A percentile compares a stretch with the other conserved stretches of the same genome.
Conservation (phyloP, 805 yeast genomes). For the Starmerella bombicola region DNA sequence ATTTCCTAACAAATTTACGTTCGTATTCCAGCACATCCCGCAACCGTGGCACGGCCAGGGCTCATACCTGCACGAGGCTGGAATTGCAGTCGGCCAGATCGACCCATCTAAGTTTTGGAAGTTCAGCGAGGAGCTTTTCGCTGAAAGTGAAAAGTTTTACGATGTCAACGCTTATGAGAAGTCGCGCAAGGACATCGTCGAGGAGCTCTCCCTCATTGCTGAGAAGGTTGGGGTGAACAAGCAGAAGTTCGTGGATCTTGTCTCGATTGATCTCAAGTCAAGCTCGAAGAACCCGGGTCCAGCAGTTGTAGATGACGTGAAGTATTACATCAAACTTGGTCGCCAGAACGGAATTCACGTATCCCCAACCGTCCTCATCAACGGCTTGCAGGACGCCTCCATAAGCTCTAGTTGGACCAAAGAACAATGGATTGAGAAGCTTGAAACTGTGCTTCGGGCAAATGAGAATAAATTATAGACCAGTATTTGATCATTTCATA, state of each 20-base stretch:
- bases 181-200: slow-evolving; percentile 45
- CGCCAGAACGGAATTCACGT: slow-evolving; percentile 72
- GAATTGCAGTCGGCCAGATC: slow-evolving; percentile 50
- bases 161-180: slow-evolving; percentile 47
- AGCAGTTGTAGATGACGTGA: slow-evolving; percentile 46
- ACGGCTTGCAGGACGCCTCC: slow-evolving; percentile 48
- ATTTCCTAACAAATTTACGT: slow-evolving; percentile 41
- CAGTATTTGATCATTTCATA: no score
- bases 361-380: slow-evolving; percentile 66
- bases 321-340: slow-evolving; percentile 58
- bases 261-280: slow-evolving; percentile 26
- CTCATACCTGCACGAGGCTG: slow-evolving; percentile 53
- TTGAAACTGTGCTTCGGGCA: slow-evolving; percentile 2
- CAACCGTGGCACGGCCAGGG: slow-evolving; percentile 89
- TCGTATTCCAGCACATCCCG: slow-evolving; percentile 58
- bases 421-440: slow-evolving; percentile 32
- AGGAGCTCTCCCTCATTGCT: slow-evolving; percentile 41
- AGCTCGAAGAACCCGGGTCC: slow-evolving; percentile 46
- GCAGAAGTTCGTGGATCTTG: slow-evolving; percentile 28
- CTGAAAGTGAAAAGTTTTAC: slow-evolving; percentile 41
- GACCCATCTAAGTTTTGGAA: slow-evolving; percentile 45
- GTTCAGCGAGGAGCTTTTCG: slow-evolving; percentile 45
- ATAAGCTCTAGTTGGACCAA: slow-evolving; percentile 52
- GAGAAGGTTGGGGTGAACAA: slow-evolving; percentile 33
- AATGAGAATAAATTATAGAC: slow-evolving; percentile 3